Evolutionary conservation across 164 flowering plant species (phyloP), one percentile per base, ranked within the genome.

Genomic region (Santalum album): DNA sequence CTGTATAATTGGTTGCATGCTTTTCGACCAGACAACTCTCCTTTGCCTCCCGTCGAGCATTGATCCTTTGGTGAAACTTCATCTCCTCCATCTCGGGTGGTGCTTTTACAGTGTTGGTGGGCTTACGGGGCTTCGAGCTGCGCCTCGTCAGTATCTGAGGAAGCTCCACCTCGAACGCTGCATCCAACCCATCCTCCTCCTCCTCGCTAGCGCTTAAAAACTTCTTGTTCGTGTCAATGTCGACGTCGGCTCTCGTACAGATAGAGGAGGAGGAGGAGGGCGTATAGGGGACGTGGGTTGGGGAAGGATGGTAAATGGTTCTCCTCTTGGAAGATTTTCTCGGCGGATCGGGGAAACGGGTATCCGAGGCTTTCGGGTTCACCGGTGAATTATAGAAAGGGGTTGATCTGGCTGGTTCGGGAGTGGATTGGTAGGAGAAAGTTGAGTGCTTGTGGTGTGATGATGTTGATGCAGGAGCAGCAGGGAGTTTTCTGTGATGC

Each of bases 91-190:
- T n/a, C n/a, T n/a, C n/a, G n/a, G n/a, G n/a, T n/a, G n/a, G n/a
- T n/a, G n/a, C n/a, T n/a, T n/a, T n/a, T n/a, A n/a, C n/a, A n/a
- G n/a, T n/a, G n/a, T n/a, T n/a, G n/a, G n/a, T n/a, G n/a, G n/a
- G n/a, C n/a, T n/a, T n/a, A n/a, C n/a, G n/a, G n/a, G n/a, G n/a
- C n/a, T n/a, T n/a, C n/a, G n/a, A n/a, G n/a, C n/a, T n/a, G n/a
- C n/a, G 78, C 69, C 72, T 78, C 17, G 86, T 76, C 7, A 70
- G 2, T 27, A 78, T 75, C 15, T 82, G 84, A 20, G 81, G 83
- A 22, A 83, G 83, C 18, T 76, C 74, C 2, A 68, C 25, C 68
- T 75, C 65, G 1, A 74, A 46, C 10, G 75, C 20, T 0, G 62
- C 1, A 23, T 68, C 60, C 17, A 72, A 69, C 36, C 35, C 75